Conservation (phyloP, 2,329 filamentous ascomycete species). For the Ophiosphaerella korrae region DNA sequence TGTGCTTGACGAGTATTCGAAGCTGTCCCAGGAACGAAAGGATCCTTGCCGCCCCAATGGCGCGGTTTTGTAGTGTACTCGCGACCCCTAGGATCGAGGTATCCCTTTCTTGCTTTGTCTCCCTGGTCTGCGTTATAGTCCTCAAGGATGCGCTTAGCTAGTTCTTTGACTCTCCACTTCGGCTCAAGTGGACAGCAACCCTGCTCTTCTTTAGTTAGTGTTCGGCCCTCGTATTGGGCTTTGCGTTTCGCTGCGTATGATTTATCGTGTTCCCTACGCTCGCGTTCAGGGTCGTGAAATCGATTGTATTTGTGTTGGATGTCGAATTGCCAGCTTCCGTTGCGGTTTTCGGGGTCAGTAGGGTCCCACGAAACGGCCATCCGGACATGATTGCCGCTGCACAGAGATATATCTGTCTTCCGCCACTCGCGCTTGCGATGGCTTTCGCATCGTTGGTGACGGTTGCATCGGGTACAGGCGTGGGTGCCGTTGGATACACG, state of each 20-base stretch:
- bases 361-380: constrained; percentile 15
- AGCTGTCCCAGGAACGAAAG: neutral
- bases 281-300: neutral
- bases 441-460: constrained; percentile 3
- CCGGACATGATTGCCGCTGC: constrained; percentile 8
- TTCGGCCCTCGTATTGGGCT: neutral
- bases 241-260: neutral
- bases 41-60: constrained; percentile 1
- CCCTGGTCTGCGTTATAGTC: constrained; percentile 3
- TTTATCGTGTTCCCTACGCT: neutral
- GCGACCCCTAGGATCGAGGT: constrained; percentile 1
- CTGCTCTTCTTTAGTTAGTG: neutral
- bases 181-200: constrained; percentile 1
- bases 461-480: neutral
- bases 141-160: constrained; percentile 1
- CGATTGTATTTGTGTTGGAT: constrained; percentile 5
- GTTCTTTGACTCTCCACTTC: neutral
- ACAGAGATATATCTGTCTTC: constrained; percentile 13
- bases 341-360: constrained; percentile 16
- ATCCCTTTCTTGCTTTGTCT: neutral
- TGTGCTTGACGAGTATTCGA: neutral
- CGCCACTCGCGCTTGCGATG: neutral
- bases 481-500: constrained; percentile 7
- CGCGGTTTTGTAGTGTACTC: neutral
- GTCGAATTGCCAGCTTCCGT: constrained; percentile 11